Evolutionary conservation across 768 basidiomycete species (phyloP).

Genomic region (Dendrothele bispora): DNA sequence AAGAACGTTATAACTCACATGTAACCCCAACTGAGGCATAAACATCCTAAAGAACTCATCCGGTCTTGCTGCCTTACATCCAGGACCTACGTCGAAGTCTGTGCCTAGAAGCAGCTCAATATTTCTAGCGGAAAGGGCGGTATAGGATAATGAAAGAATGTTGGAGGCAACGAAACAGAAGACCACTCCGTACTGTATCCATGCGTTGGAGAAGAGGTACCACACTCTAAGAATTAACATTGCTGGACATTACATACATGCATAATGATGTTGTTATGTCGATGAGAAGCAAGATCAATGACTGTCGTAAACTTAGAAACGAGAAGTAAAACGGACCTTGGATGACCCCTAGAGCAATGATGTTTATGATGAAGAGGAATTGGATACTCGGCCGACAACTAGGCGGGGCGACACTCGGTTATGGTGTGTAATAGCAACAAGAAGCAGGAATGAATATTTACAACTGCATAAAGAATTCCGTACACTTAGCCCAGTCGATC

Average conservation of each 20-base stretch:
- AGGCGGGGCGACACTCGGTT: too few relatives aligned
- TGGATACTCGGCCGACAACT: slow-evolving; percentile 31
- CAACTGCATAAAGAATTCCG: neutral
- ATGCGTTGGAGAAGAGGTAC: slow-evolving; percentile 36
- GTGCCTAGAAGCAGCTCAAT: slow-evolving; percentile 20
- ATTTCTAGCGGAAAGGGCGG: slow-evolving; percentile 19
- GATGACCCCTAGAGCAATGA: slow-evolving; percentile 29
- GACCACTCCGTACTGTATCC: slow-evolving; percentile 27
- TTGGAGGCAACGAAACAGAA: slow-evolving; percentile 27
- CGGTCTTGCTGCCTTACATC: slow-evolving; percentile 33
- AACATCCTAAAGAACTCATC: slow-evolving; percentile 33
- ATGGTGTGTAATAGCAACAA: slow-evolving; percentile 3
- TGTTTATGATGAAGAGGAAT: slow-evolving; percentile 21
- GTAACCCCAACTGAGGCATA: slow-evolving; percentile 35
- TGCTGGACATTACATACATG: slow-evolving; percentile 19
- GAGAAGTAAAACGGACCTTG: too few relatives aligned
- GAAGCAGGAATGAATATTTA: too few relatives aligned
- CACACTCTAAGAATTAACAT: slow-evolving; percentile 40
- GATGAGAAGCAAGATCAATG: too few relatives aligned
- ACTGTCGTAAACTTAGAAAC: too few relatives aligned
- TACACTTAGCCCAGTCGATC: slow-evolving; percentile 14
- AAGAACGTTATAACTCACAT: slow-evolving; percentile 23
- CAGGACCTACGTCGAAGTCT: too few relatives aligned
- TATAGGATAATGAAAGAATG: slow-evolving; percentile 28
- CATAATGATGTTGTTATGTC: neutral